Conservation (phyloP, 1,139 yeast species). For the Casaregolazyma lundiana region DNA sequence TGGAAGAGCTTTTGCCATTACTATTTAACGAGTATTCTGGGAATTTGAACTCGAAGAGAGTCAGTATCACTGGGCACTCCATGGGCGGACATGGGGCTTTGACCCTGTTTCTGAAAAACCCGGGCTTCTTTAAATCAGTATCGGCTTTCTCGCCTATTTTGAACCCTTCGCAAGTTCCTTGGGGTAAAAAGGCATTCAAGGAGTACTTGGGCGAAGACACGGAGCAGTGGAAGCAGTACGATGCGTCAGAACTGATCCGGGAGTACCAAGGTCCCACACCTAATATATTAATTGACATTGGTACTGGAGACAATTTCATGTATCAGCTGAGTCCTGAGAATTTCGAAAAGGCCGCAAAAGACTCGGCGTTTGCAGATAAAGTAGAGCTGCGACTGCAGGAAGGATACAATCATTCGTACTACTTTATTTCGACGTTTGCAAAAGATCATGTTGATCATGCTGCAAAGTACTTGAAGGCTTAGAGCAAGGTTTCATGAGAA, state of each 20-base stretch:
- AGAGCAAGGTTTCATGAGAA: neutral
- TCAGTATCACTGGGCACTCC: slow-evolving; percentile 87
- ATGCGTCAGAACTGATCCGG: slow-evolving; percentile 71
- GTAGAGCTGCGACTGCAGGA: slow-evolving; percentile 62
- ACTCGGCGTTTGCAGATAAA: slow-evolving; percentile 57
- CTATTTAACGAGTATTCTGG: slow-evolving; percentile 44
- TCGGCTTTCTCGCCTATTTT: slow-evolving; percentile 90
- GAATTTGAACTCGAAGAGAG: slow-evolving; percentile 50
- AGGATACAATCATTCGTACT: slow-evolving; percentile 90
- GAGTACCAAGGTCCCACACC: slow-evolving; percentile 49
- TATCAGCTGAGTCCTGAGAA: slow-evolving; percentile 78
- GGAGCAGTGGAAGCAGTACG: slow-evolving; percentile 65
- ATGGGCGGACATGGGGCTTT: slow-evolving; percentile 98
- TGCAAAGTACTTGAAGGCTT: slow-evolving; percentile 54
- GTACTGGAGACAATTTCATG: slow-evolving; percentile 70
- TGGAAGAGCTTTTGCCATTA: slow-evolving; percentile 59
- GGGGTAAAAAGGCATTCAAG: slow-evolving; percentile 83
- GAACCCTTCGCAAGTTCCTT: slow-evolving; percentile 69
- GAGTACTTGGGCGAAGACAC: slow-evolving; percentile 67
- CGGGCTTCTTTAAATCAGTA: slow-evolving; percentile 71
- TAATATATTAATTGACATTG: slow-evolving; percentile 77
- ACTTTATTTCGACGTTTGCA: slow-evolving; percentile 74
- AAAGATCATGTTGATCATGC: slow-evolving; percentile 85
- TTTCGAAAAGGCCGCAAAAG: slow-evolving; percentile 59
- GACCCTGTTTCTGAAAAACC: slow-evolving; percentile 67